A percentile compares a stretch with the other conserved stretches of the same genome.
These are phyloP conservation scores for Fragaria nilgerrensis DNA, from an alignment of 306 rosid genomes.

Conservation along the genomic window DNA sequence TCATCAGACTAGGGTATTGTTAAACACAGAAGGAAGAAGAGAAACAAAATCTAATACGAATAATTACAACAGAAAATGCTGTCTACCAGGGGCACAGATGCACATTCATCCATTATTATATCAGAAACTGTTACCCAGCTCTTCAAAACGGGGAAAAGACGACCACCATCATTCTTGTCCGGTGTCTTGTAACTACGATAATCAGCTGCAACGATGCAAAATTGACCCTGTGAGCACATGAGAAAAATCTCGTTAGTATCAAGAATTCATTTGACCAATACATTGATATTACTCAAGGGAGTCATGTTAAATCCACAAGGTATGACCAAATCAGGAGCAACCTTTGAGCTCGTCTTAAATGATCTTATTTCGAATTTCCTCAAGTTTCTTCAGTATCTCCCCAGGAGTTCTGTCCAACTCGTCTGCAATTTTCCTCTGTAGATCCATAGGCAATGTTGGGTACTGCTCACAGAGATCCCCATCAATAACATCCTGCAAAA, in stretches of 20 bases:
- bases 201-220: conserved; percentile 10
- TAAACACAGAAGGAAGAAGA: conserved; percentile 15
- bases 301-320: conserved; percentile 35
- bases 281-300: conserved; percentile 25
- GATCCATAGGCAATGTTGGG: conserved; percentile 91
- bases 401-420: conserved; percentile 97
- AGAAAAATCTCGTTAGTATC: neutral
- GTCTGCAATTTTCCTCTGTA: conserved; percentile 98
- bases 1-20: conserved; percentile 9
- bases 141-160: neutral
- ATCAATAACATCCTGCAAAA: conserved; percentile 53
- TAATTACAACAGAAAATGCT: conserved; percentile 52
- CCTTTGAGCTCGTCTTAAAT: conserved; percentile 50
- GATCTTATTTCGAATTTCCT: conserved; percentile 91
- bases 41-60: conserved; percentile 20
- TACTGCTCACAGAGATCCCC: conserved; percentile 98
- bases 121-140: neutral
- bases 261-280: neutral
- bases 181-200: neutral
- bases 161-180: neutral
- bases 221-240: neutral
- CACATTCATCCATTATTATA: neutral
- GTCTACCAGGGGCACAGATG: conserved; percentile 1
- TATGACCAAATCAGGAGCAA: neutral
- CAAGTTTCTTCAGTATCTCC: conserved; percentile 90